These are phyloP conservation scores for Leccinum longicurvipes DNA, from an alignment of 768 basidiomycete species.

Conservation along the genomic window DNA sequence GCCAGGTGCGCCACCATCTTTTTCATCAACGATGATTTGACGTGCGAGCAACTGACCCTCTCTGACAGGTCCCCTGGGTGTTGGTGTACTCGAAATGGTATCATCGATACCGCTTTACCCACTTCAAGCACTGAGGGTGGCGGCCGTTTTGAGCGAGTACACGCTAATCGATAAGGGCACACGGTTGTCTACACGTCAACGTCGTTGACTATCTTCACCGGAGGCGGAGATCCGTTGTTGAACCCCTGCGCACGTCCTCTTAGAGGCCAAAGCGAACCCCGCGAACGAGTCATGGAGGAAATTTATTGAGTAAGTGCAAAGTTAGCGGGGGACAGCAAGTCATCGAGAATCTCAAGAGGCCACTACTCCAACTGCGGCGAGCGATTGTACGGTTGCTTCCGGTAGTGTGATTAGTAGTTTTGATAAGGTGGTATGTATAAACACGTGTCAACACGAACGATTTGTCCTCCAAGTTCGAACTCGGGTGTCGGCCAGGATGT, in stretches of 20 bases:
- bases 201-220: constrained; percentile 37
- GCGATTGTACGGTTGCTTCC: too few species aligned
- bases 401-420: too few species aligned
- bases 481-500: constrained; percentile 10
- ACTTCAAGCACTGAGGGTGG: constrained; percentile 44
- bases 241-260: constrained; percentile 47
- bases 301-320: constrained; percentile 49
- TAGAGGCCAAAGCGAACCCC: constrained; percentile 29
- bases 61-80: constrained; percentile 51
- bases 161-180: constrained; percentile 52
- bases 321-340: constrained; percentile 44
- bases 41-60: background rate
- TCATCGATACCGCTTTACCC: constrained; percentile 56
- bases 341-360: constrained; percentile 36
- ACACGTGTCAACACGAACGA: constrained; percentile 16
- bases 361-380: too few species aligned
- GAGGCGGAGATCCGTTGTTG: constrained; percentile 42
- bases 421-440: too few species aligned
- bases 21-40: background rate
- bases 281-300: constrained; percentile 30
- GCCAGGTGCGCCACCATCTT: constrained; percentile 36
- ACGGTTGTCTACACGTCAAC: constrained; percentile 39
- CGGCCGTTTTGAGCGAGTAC: constrained; percentile 47
- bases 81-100: constrained; percentile 53
- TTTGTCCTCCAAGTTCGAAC: background rate